phyloP scores from a whole-genome alignment of 495 filamentous ascomycete genomes.

The Aspergillus kassunensis region DNA sequence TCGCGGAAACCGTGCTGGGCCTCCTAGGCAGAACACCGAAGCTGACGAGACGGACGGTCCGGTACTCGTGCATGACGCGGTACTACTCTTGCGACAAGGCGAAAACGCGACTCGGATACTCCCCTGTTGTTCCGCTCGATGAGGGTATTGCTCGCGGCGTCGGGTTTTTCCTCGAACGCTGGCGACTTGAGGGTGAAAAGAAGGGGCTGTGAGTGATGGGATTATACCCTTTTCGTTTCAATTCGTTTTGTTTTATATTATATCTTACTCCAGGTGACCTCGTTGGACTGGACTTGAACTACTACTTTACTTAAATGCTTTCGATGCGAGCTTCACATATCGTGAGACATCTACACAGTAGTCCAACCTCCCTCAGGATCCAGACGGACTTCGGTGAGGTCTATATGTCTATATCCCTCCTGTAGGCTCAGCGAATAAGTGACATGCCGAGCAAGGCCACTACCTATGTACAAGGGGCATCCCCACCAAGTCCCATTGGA shows the following conservation, averaged over 20 bases:
- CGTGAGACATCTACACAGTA: too few species aligned
- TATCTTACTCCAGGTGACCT: not conserved
- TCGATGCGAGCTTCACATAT: too few species aligned
- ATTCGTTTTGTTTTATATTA: slow-evolving; percentile 14
- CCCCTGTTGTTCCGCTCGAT: slow-evolving; percentile 65
- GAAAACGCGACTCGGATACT: slow-evolving; percentile 69
- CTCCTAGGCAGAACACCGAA: slow-evolving; percentile 69
- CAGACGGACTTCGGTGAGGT: too few species aligned
- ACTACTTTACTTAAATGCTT: too few species aligned
- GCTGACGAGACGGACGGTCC: slow-evolving; percentile 69
- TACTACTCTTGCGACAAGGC: slow-evolving; percentile 88
- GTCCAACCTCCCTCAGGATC: too few species aligned
- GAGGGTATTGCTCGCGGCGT: slow-evolving; percentile 72
- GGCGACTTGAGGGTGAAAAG: slow-evolving; percentile 36
- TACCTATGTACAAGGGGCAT: too few species aligned
- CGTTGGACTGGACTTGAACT: too few species aligned
- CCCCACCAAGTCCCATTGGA: too few species aligned
- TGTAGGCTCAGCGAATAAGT: too few species aligned
- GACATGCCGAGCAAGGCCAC: too few species aligned
- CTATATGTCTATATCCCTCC: too few species aligned
- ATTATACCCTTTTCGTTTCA: not conserved
- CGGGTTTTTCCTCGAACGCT: slow-evolving; percentile 56
- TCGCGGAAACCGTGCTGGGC: slow-evolving; percentile 66
- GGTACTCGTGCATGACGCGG: slow-evolving; percentile 74
- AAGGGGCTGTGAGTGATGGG: slow-evolving; percentile 34